These are phyloP conservation scores for Irpex sp. DNA, from an alignment of 1,284 basidiomycete genomes.

Conservation along the genomic window DNA sequence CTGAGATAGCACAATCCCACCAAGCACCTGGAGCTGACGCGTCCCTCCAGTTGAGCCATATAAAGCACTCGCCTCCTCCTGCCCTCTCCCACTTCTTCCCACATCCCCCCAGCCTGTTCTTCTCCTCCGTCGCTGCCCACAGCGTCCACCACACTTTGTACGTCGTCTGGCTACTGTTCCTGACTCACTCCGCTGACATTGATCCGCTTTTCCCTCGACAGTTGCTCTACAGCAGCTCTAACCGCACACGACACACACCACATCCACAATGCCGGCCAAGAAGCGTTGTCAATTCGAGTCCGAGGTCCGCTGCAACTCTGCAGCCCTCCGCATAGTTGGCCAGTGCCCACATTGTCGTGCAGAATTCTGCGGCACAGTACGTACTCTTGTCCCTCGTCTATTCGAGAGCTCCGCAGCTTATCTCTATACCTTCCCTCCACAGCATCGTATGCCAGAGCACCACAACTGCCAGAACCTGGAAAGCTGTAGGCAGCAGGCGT, in stretches of 20 bases:
- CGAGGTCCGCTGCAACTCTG: slow-evolving; percentile 68
- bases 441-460: slow-evolving; percentile 84
- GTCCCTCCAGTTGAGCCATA: slow-evolving; percentile 29
- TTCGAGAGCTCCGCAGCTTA: slow-evolving; percentile 3
- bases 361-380: slow-evolving; percentile 74
- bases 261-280: slow-evolving; percentile 65
- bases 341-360: slow-evolving; percentile 75
- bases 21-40: slow-evolving; percentile 31
- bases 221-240: slow-evolving; percentile 4
- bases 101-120: slow-evolving; percentile 11
- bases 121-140: slow-evolving; percentile 8
- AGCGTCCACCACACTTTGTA: slow-evolving; percentile 11
- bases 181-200: neutral
- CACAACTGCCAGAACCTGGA: slow-evolving; percentile 77
- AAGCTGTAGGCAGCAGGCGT: slow-evolving; percentile 80
- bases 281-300: slow-evolving; percentile 78
- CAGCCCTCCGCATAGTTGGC: slow-evolving; percentile 77
- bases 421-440: slow-evolving; percentile 12
- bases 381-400: slow-evolving; percentile 28
- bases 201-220: slow-evolving; percentile 1
- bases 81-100: slow-evolving; percentile 15
- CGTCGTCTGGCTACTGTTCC: slow-evolving; percentile 1
- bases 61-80: slow-evolving; percentile 19
- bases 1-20: slow-evolving; percentile 26
- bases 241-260: slow-evolving; percentile 20